Evolutionary conservation across 192 early-diverging fungal species (phyloP).

Genomic region (Mortierella hygrophila): DNA sequence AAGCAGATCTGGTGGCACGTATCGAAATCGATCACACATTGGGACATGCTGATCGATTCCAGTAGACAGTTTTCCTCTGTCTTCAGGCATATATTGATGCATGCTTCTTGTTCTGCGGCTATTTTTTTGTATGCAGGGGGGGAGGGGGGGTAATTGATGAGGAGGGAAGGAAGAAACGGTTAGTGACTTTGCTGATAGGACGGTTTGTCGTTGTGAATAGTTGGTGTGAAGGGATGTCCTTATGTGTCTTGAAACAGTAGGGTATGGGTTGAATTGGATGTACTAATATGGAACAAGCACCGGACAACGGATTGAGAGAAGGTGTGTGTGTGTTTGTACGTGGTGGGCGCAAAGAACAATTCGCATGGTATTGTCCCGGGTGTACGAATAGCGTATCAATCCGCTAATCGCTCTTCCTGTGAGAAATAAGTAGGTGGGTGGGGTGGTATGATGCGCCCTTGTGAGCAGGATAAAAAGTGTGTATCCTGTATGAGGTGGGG

Average conservation of each 20-base stretch:
- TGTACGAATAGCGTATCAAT: background rate
- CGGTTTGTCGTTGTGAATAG: background rate
- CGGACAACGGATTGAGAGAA: background rate
- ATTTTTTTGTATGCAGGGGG: background rate
- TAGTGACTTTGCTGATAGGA: background rate
- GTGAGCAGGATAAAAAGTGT: background rate
- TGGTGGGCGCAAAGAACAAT: background rate
- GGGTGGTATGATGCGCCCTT: background rate
- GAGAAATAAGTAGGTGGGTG: background rate
- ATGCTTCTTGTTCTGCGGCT: conserved; percentile 9
- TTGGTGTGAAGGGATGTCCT: background rate
- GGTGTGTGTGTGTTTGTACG: background rate
- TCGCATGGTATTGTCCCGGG: background rate
- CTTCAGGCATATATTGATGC: conserved; percentile 14
- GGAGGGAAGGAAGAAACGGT: background rate
- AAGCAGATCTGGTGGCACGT: conserved; percentile 8
- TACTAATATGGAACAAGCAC: too few relatives aligned
- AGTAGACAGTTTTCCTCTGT: conserved; percentile 27
- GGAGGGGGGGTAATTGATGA: background rate
- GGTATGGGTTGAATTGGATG: too few relatives aligned
- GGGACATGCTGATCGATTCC: conserved; percentile 20
- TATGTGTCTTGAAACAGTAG: too few relatives aligned
- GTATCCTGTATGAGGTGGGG: background rate
- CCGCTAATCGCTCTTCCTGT: background rate
- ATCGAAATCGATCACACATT: conserved; percentile 12